Evolutionary conservation across 169 alveolate species (phyloP).

Genomic region (Eimeria acervulina): DNA sequence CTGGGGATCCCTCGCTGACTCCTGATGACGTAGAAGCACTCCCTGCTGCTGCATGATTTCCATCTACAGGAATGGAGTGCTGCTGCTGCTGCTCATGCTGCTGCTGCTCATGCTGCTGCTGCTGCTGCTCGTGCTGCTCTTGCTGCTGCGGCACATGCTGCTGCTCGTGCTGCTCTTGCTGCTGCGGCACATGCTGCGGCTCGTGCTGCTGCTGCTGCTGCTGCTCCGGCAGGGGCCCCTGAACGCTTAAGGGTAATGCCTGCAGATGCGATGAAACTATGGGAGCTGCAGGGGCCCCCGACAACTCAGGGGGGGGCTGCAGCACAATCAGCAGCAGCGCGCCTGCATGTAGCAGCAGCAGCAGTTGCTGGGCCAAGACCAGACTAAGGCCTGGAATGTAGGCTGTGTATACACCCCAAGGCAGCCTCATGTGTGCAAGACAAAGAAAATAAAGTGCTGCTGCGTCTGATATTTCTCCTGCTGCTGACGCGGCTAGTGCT

Average conservation of each 20-base stretch:
- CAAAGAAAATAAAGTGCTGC: neutral
- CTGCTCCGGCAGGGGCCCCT: neutral
- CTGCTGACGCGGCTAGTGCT: neutral
- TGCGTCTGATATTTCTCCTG: neutral
- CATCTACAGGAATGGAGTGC: neutral
- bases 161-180: neutral
- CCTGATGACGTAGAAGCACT: neutral
- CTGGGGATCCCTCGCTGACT: neutral
- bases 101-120: neutral
- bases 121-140: too few species aligned
- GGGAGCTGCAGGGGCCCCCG: slow-evolving; percentile 13
- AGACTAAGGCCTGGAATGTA: slow-evolving; percentile 14
- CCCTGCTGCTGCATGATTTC: neutral
- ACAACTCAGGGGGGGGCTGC: neutral
- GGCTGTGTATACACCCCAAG: slow-evolving; percentile 27
- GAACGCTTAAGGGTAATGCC: too few species aligned
- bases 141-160: too few species aligned
- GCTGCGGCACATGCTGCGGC: neutral
- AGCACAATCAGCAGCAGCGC: slow-evolving; percentile 26
- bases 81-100: neutral
- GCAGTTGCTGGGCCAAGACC: slow-evolving; percentile 12
- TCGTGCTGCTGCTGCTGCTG: too few species aligned
- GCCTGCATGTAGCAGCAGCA: slow-evolving; percentile 48
- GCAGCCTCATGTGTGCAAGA: neutral
- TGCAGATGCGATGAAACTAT: neutral